Percentiles rank a stretch among this genome's conserved stretches.
These are phyloP conservation scores for Kazachstania africana DNA, from an alignment of 805 yeast species.

Conservation along the genomic window DNA sequence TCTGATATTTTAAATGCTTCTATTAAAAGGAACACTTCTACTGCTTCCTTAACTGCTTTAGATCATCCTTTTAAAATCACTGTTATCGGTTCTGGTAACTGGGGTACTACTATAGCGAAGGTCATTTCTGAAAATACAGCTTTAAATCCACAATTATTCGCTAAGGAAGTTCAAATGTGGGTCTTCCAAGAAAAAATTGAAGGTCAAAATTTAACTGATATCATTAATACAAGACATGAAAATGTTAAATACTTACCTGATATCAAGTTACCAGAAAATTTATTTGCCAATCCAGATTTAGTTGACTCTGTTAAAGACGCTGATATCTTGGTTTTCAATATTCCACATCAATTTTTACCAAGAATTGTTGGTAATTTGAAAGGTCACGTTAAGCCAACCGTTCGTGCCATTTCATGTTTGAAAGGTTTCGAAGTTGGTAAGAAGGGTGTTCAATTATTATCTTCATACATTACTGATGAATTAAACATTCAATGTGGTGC, in stretches of 20 bases:
- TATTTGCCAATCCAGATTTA: conserved; percentile 79
- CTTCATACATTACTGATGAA: conserved; percentile 65
- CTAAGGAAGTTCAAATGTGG: conserved; percentile 84
- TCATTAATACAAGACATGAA: conserved; percentile 82
- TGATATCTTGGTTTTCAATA: conserved; percentile 82
- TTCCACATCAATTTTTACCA: conserved; percentile 92
- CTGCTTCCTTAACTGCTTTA: conserved; percentile 5
- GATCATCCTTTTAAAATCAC: conserved; percentile 42
- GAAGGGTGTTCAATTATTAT: conserved; percentile 73
- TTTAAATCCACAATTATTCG: conserved; percentile 61
- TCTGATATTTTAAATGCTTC: conserved; percentile 19
- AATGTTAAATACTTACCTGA: conserved; percentile 92
- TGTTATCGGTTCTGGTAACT: conserved; percentile 92
- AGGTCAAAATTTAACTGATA: conserved; percentile 75
- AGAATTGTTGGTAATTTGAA: conserved; percentile 63
- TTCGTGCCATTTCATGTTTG: conserved; percentile 87
- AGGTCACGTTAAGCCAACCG: conserved; percentile 58
- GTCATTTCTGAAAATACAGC: conserved; percentile 81
- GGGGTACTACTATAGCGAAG: conserved; percentile 97
- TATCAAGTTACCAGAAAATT: conserved; percentile 73
- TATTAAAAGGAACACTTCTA: conserved; percentile 9
- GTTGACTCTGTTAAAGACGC: conserved; percentile 67
- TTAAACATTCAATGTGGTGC: conserved; percentile 92
- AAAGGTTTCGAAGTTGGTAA: conserved; percentile 88
- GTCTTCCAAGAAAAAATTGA: conserved; percentile 77